These are phyloP conservation scores for Cladosporium cucumerinum DNA, from an alignment of 2,329 filamentous ascomycete species.

Conservation along the genomic window DNA sequence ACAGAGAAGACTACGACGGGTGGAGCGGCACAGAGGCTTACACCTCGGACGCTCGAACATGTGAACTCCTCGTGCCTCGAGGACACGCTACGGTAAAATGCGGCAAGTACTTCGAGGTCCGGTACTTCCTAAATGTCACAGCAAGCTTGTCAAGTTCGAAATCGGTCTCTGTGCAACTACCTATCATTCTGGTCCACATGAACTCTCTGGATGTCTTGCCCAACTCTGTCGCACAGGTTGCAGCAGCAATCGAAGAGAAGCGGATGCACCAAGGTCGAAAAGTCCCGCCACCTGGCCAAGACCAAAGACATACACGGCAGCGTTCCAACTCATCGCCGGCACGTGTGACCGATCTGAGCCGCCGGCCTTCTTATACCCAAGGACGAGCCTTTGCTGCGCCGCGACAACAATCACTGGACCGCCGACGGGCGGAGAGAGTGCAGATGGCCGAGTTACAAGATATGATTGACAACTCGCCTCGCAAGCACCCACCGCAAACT, in stretches of 20 bases:
- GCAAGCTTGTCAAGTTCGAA: constrained; percentile 47
- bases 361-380: constrained; percentile 41
- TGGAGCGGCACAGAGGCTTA: constrained; percentile 49
- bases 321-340: constrained; percentile 8
- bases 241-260: constrained; percentile 54
- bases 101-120: constrained; percentile 56
- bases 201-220: constrained; percentile 56
- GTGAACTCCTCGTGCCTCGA: constrained; percentile 49
- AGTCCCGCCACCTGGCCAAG: background rate
- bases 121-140: constrained; percentile 53
- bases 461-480: constrained; percentile 43
- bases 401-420: constrained; percentile 49
- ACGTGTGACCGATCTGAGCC: constrained; percentile 5
- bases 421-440: constrained; percentile 41
- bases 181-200: constrained; percentile 56
- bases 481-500: constrained; percentile 35
- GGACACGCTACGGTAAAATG: constrained; percentile 51
- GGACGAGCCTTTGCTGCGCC: constrained; percentile 54
- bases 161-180: constrained; percentile 52
- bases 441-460: constrained; percentile 42
- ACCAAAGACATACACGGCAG: constrained; percentile 7
- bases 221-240: constrained; percentile 54
- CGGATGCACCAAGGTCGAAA: constrained; percentile 22
- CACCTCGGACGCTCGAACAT: constrained; percentile 47
- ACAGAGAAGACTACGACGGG: constrained; percentile 43